Conservation (phyloP, 768 basidiomycete species). For the Nidularia sp. region DNA sequence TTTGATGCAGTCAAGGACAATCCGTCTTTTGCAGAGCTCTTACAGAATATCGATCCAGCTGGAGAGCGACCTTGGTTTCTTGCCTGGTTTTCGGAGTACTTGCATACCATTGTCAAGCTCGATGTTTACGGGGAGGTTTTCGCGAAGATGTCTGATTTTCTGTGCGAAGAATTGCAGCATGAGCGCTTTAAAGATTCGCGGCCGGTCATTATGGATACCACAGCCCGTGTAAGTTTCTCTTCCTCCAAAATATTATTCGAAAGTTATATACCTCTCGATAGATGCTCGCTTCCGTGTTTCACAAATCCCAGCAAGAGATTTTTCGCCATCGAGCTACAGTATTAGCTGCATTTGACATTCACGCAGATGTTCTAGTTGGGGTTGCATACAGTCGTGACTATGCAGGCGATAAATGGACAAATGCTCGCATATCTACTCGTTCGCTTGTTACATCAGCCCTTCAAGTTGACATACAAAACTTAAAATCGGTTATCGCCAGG, state of each 20-base stretch:
- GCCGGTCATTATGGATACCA: slow-evolving; percentile 55
- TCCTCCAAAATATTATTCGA: neutral
- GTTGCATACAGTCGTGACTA: slow-evolving; percentile 32
- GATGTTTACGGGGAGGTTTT: slow-evolving; percentile 60
- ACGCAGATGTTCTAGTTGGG: slow-evolving; percentile 29
- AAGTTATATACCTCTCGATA: slow-evolving; percentile 6
- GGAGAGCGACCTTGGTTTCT: slow-evolving; percentile 44
- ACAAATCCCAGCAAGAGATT: slow-evolving; percentile 13
- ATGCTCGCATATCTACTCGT: slow-evolving; percentile 27
- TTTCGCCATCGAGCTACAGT: slow-evolving; percentile 15
- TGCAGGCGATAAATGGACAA: slow-evolving; percentile 26
- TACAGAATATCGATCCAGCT: slow-evolving; percentile 29
- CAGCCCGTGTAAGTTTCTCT: slow-evolving; percentile 54
- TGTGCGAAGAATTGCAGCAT: slow-evolving; percentile 82
- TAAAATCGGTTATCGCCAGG: slow-evolving; percentile 22
- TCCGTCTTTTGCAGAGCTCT: slow-evolving; percentile 39
- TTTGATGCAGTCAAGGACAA: slow-evolving; percentile 87
- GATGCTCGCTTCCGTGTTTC: slow-evolving; percentile 26
- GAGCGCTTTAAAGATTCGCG: slow-evolving; percentile 59
- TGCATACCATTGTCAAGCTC: slow-evolving; percentile 50
- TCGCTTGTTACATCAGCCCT: slow-evolving; percentile 28
- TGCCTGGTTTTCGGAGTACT: slow-evolving; percentile 62
- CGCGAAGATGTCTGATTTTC: slow-evolving; percentile 65
- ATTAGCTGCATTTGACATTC: slow-evolving; percentile 30
- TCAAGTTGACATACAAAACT: slow-evolving; percentile 23